A percentile compares a stretch with the other conserved stretches of the same genome.
These are phyloP conservation scores for Pyrenula massariospora DNA, from an alignment of 495 filamentous ascomycete genomes.

Conservation along the genomic window DNA sequence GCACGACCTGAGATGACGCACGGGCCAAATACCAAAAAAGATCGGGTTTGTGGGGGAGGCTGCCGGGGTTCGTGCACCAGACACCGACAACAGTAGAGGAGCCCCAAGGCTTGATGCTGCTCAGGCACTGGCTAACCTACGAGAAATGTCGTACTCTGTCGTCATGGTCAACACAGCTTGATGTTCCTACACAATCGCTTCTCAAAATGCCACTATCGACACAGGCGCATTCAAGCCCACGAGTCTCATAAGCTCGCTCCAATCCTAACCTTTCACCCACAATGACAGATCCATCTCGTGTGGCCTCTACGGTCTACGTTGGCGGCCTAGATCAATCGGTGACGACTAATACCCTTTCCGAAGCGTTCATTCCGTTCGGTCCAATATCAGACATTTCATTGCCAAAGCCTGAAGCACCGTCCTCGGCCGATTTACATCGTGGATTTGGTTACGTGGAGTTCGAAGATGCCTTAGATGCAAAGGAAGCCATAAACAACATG, in stretches of 20 bases:
- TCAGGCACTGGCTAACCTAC: too few relatives aligned
- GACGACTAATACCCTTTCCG: constrained; percentile 59
- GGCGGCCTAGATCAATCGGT: constrained; percentile 78
- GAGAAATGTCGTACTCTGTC: too few relatives aligned
- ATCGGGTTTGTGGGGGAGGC: not conserved
- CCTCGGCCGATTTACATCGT: constrained; percentile 61
- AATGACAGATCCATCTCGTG: constrained; percentile 72
- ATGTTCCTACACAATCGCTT: too few relatives aligned
- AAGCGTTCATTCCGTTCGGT: constrained; percentile 93
- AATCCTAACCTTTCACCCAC: constrained; percentile 10
- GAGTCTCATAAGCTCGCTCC: too few relatives aligned
- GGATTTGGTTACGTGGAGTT: constrained; percentile 98
- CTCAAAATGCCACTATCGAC: too few relatives aligned
- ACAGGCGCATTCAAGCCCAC: too few relatives aligned
- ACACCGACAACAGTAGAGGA: too few relatives aligned
- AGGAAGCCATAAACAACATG: constrained; percentile 98
- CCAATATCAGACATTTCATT: constrained; percentile 83
- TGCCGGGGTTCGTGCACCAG: too few relatives aligned
- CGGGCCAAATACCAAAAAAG: not conserved
- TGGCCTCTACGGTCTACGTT: constrained; percentile 78
- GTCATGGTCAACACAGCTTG: too few relatives aligned
- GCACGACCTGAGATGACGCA: not conserved
- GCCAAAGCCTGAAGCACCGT: constrained; percentile 69
- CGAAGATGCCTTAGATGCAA: constrained; percentile 72
- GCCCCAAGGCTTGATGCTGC: too few relatives aligned